phyloP scores from a whole-genome alignment of 768 basidiomycete species.

The Chalciporus piperatus region DNA sequence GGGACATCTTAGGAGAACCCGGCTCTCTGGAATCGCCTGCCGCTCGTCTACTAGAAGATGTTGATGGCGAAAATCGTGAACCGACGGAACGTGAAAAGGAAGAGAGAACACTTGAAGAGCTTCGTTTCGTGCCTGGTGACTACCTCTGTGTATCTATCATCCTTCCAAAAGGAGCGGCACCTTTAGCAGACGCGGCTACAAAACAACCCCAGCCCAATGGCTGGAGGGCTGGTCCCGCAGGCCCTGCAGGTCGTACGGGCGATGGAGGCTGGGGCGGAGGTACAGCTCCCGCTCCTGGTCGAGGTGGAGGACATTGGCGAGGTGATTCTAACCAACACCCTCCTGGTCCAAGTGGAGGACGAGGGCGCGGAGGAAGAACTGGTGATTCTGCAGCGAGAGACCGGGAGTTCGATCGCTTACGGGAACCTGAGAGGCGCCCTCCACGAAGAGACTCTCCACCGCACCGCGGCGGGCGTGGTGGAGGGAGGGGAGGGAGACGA shows the following conservation, averaged over 20 bases:
- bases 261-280: slow-evolving; percentile 52
- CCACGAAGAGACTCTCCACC: slow-evolving; percentile 51
- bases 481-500: slow-evolving; percentile 41
- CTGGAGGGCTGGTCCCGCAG: slow-evolving; percentile 35
- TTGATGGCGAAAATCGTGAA: slow-evolving; percentile 30
- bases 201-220: slow-evolving; percentile 34
- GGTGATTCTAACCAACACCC: slow-evolving; percentile 59
- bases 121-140: slow-evolving; percentile 79
- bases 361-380: slow-evolving; percentile 41
- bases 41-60: slow-evolving; percentile 57
- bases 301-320: slow-evolving; percentile 73
- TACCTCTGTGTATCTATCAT: slow-evolving; percentile 73
- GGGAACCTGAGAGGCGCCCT: slow-evolving; percentile 48
- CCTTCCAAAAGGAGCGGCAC: slow-evolving; percentile 61
- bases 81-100: slow-evolving; percentile 50
- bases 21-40: slow-evolving; percentile 58
- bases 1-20: slow-evolving; percentile 81
- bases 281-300: slow-evolving; percentile 35
- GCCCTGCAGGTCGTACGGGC: slow-evolving; percentile 32
- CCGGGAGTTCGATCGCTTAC: slow-evolving; percentile 35
- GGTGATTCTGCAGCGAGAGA: slow-evolving; percentile 35
- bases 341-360: slow-evolving; percentile 30
- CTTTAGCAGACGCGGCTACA: slow-evolving; percentile 46
- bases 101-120: slow-evolving; percentile 73
- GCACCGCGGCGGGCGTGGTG: slow-evolving; percentile 42